phyloP scores from a whole-genome alignment of 495 filamentous ascomycete genomes.

The Daldinia caldariorum region DNA sequence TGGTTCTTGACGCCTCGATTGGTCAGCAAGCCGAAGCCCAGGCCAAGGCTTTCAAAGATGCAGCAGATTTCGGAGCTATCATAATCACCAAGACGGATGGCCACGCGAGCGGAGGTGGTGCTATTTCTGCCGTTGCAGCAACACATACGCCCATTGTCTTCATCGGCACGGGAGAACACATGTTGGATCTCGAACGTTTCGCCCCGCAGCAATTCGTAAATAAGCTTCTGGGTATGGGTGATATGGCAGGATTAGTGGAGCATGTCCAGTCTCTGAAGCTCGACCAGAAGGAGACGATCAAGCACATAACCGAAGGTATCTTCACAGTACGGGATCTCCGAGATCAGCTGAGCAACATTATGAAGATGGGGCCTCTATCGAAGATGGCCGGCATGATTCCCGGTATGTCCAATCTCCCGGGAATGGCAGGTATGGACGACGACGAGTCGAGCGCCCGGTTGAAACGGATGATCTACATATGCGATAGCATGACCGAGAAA shows the following conservation, averaged over 20 bases:
- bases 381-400: slow-evolving; percentile 99
- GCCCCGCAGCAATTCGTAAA: slow-evolving; percentile 88
- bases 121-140: slow-evolving; percentile 97
- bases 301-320: slow-evolving; percentile 95
- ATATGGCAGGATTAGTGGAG: slow-evolving; percentile 94
- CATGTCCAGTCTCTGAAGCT: slow-evolving; percentile 97
- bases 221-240: slow-evolving; percentile 96
- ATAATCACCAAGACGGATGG: slow-evolving; percentile 99
- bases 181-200: slow-evolving; percentile 94
- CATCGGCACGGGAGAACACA: slow-evolving; percentile 96
- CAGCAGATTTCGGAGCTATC: slow-evolving; percentile 97
- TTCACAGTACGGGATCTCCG: slow-evolving; percentile 95
- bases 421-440: slow-evolving; percentile 92
- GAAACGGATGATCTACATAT: slow-evolving; percentile 98
- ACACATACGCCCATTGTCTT: slow-evolving; percentile 98
- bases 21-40: slow-evolving; percentile 96
- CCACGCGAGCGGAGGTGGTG: slow-evolving; percentile 92
- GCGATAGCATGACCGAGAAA: slow-evolving; percentile 95
- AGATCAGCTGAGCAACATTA: slow-evolving; percentile 95
- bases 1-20: slow-evolving; percentile 96
- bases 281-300: slow-evolving; percentile 98
- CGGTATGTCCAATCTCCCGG: slow-evolving; percentile 79
- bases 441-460: slow-evolving; percentile 92
- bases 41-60: slow-evolving; percentile 95
- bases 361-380: slow-evolving; percentile 98